phyloP scores from a whole-genome alignment of 2,329 filamentous ascomycete species.

The Trichoderma hamatum region DNA sequence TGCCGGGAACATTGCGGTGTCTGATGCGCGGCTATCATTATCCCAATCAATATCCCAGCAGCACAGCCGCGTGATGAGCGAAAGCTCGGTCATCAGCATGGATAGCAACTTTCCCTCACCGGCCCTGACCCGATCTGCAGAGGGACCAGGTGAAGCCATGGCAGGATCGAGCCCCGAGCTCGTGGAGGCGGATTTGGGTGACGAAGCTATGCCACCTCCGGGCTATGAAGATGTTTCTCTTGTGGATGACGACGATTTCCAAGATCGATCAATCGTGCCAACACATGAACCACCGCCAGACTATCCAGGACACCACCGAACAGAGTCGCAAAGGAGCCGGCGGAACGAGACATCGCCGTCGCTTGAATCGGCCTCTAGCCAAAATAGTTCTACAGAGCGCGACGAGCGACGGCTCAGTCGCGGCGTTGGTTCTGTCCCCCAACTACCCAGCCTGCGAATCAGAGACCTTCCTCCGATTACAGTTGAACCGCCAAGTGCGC shows the following conservation, averaged over 20 bases:
- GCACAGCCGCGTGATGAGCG: slow-evolving; percentile 52
- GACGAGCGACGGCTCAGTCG: slow-evolving; percentile 30
- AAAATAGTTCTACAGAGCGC: slow-evolving; percentile 1
- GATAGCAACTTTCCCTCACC: slow-evolving; percentile 51
- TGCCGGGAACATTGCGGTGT: slow-evolving; percentile 63
- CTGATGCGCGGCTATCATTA: slow-evolving; percentile 39
- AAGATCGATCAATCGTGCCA: slow-evolving; percentile 46
- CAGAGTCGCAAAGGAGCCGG: slow-evolving; percentile 34
- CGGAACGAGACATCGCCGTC: slow-evolving; percentile 10
- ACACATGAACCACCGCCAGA: slow-evolving; percentile 55
- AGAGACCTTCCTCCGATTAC: slow-evolving; percentile 56
- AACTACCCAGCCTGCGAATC: slow-evolving; percentile 57
- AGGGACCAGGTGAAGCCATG: slow-evolving; percentile 39
- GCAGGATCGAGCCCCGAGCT: slow-evolving; percentile 58
- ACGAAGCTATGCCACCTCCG: slow-evolving; percentile 54
- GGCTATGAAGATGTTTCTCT: slow-evolving; percentile 57
- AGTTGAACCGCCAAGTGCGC: slow-evolving; percentile 29
- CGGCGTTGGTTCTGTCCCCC: slow-evolving; percentile 48
- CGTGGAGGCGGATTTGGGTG: slow-evolving; percentile 55
- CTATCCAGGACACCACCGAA: slow-evolving; percentile 49
- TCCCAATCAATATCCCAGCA: too few relatives aligned
- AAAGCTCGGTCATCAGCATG: slow-evolving; percentile 60
- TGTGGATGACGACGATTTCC: slow-evolving; percentile 45
- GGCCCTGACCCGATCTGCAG: slow-evolving; percentile 42
- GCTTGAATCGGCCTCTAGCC: slow-evolving; percentile 3